Conservation (phyloP, 768 basidiomycete species). For the Strobilomyces confusus region DNA sequence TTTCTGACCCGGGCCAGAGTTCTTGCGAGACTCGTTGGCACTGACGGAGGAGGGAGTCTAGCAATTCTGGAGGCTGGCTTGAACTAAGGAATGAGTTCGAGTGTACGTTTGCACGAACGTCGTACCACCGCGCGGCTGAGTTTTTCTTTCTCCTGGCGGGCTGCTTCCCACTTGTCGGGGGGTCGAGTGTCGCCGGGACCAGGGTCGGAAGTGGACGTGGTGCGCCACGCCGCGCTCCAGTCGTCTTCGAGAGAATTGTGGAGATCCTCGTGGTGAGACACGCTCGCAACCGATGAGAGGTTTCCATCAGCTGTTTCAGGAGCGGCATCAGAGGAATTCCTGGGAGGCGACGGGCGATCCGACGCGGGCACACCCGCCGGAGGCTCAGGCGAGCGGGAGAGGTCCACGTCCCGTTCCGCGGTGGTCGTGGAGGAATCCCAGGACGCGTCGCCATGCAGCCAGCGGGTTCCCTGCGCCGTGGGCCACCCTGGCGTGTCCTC, state of each 20-base stretch:
- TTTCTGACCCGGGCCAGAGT: slow-evolving; percentile 44
- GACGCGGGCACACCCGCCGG: background rate
- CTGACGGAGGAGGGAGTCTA: slow-evolving; percentile 52
- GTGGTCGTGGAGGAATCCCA: background rate
- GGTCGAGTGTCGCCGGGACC: slow-evolving; percentile 20
- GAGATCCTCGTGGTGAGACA: background rate
- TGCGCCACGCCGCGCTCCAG: slow-evolving; percentile 44
- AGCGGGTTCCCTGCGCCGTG: slow-evolving; percentile 36
- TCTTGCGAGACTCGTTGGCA: slow-evolving; percentile 50
- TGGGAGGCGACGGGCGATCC: slow-evolving; percentile 2
- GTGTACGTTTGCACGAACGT: slow-evolving; percentile 10
- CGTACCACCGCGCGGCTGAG: slow-evolving; percentile 65
- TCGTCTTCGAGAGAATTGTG: slow-evolving; percentile 14
- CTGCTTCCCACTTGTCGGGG: slow-evolving; percentile 66
- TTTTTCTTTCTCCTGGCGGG: slow-evolving; percentile 53
- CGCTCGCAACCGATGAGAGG: slow-evolving; percentile 33
- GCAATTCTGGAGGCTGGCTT: slow-evolving; percentile 62
- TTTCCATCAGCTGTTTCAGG: slow-evolving; percentile 1
- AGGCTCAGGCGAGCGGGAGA: background rate
- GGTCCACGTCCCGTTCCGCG: background rate
- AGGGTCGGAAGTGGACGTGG: slow-evolving; percentile 11
- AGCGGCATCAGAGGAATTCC: background rate
- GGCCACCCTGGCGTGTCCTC: background rate
- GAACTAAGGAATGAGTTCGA: slow-evolving; percentile 16
- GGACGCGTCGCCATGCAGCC: slow-evolving; percentile 26